Evolutionary conservation across 108 stramenopile genomes (phyloP).

Genomic region (Fistulifera solaris): DNA sequence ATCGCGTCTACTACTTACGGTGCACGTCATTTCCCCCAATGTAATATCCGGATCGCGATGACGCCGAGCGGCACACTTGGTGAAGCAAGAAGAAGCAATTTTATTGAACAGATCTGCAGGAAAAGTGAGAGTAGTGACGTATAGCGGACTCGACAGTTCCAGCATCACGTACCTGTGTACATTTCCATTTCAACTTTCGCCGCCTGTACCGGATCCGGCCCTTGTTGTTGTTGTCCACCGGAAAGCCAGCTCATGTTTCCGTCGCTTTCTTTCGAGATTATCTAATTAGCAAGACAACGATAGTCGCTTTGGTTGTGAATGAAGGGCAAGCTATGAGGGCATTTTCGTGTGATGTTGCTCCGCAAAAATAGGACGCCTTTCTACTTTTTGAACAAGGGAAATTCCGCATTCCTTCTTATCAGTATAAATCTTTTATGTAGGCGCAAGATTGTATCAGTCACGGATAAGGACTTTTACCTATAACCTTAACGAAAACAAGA

Average conservation of each 20-base stretch:
- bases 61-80: slow-evolving; percentile 85
- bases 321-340: too few relatives aligned
- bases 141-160: too few relatives aligned
- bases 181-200: slow-evolving; percentile 94
- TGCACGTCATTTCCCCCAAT: slow-evolving; percentile 93
- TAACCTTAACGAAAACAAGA: too few relatives aligned
- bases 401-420: too few relatives aligned
- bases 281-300: too few relatives aligned
- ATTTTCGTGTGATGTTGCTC: too few relatives aligned
- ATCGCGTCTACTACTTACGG: slow-evolving; percentile 2
- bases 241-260: slow-evolving; percentile 57
- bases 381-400: too few relatives aligned
- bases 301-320: too few relatives aligned
- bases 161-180: slow-evolving; percentile 54
- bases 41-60: slow-evolving; percentile 84
- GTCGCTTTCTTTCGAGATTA: neutral
- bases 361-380: too few relatives aligned
- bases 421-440: too few relatives aligned
- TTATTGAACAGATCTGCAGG: slow-evolving; percentile 82
- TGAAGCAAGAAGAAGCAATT: slow-evolving; percentile 82
- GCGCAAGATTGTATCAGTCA: too few relatives aligned
- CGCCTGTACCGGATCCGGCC: slow-evolving; percentile 81
- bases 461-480: too few relatives aligned
- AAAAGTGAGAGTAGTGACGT: neutral
- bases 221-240: slow-evolving; percentile 48